These are phyloP conservation scores for Lepiota venenata DNA, from an alignment of 768 basidiomycete genomes.

Conservation along the genomic window DNA sequence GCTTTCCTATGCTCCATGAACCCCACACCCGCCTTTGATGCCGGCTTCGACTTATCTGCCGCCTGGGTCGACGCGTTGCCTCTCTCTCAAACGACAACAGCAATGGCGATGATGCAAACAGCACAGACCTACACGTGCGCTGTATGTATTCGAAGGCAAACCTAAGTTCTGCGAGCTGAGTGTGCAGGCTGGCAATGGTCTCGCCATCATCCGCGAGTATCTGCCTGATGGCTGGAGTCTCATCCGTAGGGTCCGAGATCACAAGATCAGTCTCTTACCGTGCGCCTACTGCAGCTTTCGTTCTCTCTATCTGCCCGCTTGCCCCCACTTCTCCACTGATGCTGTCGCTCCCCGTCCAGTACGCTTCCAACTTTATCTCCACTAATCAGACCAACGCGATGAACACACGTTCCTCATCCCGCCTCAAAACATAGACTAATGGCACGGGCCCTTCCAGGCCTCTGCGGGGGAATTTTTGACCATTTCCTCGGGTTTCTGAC, in stretches of 20 bases:
- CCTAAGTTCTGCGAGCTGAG: constrained; percentile 69
- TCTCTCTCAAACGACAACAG: constrained; percentile 45
- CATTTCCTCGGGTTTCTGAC: constrained; percentile 87
- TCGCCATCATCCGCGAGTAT: constrained; percentile 71
- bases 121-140: constrained; percentile 53
- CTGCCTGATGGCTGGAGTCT: constrained; percentile 82
- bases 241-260: constrained; percentile 54
- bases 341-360: no score
- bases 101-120: constrained; percentile 28
- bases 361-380: constrained; percentile 59
- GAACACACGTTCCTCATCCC: constrained; percentile 38
- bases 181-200: constrained; percentile 64
- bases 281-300: constrained; percentile 69
- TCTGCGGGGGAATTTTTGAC: constrained; percentile 76
- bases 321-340: no score
- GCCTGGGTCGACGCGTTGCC: constrained; percentile 53
- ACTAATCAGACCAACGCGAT: constrained; percentile 40
- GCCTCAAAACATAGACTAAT: constrained; percentile 71
- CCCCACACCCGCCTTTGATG: constrained; percentile 61
- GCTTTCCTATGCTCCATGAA: no score
- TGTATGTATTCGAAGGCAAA: constrained; percentile 76
- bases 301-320: constrained; percentile 2
- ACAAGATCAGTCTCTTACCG: constrained; percentile 68
- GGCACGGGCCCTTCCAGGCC: constrained; percentile 51
- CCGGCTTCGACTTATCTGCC: constrained; percentile 71